Evolutionary conservation across 179 eudicot species (phyloP), one percentile per base, ranked within the genome.

Genomic region (Beta corolliflora): DNA sequence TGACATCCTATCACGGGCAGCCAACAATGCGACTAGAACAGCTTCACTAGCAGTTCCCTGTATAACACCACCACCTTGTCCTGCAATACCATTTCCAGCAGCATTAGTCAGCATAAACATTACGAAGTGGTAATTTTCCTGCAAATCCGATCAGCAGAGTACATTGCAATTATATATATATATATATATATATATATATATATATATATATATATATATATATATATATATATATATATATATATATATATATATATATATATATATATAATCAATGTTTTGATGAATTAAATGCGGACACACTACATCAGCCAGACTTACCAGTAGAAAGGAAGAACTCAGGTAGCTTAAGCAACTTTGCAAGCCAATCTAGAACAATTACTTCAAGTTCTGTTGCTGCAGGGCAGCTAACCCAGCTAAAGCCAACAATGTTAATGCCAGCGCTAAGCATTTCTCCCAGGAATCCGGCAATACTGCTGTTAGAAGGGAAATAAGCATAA

Each of bases 21-120:
- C 99, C 73, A 96, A 84, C 56, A 93, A 87, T 71, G 87, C 96
- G 79, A 94, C 97, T 70, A 96, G 83, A 82, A 91, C 93, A 66
- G 97, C 97, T 88, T 96, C 99, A 88, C 99, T 92, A 53, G 98
- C 98, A 36, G 97, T 94, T 66, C 98, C 99, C 82, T 94, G 98
- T 86, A 96, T 92, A 31, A 93, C 97, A 71, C 99, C 99, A 72
- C 99, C 99, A 71, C 99, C 99, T 72, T 87, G 75, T 59, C 98
- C 99, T 95, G 84, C 77, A 84, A 85, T 61, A 75, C 55, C 71
- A 58, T 44, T 46, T 76, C 36, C 36, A 45, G 52, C 21, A 77
- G 48, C 13, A 19, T 67, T 31, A 31, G 25, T 21, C 36, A 77
- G 36, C 12, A 11, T 61, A 56, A 53, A 36, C 21, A 12, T 54